phyloP scores from a whole-genome alignment of 83 land plant genomes.

The Picea abies region DNA sequence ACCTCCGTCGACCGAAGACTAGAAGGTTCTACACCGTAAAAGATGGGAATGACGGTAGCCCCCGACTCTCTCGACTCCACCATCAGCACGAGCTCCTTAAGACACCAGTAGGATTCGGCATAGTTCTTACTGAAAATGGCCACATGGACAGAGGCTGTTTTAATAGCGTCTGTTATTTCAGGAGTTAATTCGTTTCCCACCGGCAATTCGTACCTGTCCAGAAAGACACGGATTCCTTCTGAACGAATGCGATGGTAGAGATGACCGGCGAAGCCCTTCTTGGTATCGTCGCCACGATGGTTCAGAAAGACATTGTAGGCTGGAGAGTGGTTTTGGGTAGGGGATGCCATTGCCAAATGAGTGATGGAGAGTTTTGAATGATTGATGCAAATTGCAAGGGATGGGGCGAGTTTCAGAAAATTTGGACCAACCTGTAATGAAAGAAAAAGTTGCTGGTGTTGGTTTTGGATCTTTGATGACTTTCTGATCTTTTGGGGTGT shows the following conservation, averaged over 20 bases:
- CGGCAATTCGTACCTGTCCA: background rate
- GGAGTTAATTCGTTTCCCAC: background rate
- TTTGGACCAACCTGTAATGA: too few relatives aligned
- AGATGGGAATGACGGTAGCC: background rate
- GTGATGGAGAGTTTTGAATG: too few relatives aligned
- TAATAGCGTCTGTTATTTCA: background rate
- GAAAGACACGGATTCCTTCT: background rate
- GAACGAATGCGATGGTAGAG: background rate
- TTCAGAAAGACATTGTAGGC: background rate
- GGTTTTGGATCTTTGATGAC: too few relatives aligned
- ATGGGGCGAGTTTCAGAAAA: too few relatives aligned
- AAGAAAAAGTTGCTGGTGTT: too few relatives aligned
- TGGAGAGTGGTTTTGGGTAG: too few relatives aligned
- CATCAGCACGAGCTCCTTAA: background rate
- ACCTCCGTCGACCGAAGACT: background rate
- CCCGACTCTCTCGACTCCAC: background rate
- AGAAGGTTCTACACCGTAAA: background rate
- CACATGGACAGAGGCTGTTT: background rate
- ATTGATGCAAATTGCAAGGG: too few relatives aligned
- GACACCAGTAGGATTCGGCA: background rate
- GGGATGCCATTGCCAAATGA: too few relatives aligned
- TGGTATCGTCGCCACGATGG: constrained; percentile 1
- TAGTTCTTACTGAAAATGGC: background rate
- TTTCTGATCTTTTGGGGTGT: too few relatives aligned
- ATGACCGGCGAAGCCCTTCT: background rate